Evolutionary conservation across 805 yeast species (phyloP).

Genomic region (Yamadazyma ubonensis): DNA sequence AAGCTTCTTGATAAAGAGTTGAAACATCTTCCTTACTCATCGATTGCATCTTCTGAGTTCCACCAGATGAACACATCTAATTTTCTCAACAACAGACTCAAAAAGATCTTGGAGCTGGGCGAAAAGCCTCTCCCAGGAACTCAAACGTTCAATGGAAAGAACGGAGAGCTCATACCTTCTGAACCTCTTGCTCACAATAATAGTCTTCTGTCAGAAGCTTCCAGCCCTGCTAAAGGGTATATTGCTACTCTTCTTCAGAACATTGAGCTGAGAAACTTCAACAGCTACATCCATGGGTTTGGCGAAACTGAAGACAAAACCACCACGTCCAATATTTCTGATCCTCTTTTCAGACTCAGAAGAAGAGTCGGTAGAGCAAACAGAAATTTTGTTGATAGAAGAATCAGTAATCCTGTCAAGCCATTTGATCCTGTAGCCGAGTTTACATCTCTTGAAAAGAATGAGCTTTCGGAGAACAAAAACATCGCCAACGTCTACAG

Average conservation of each 20-base stretch:
- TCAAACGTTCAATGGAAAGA: slow-evolving; percentile 47
- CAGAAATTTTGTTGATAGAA: slow-evolving; percentile 71
- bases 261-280: slow-evolving; percentile 39
- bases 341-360: slow-evolving; percentile 60
- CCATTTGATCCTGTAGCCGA: slow-evolving; percentile 24
- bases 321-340: slow-evolving; percentile 38
- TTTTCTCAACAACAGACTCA: slow-evolving; percentile 43
- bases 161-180: slow-evolving; percentile 50
- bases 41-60: slow-evolving; percentile 64
- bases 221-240: slow-evolving; percentile 28
- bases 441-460: too few relatives aligned
- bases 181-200: slow-evolving; percentile 50
- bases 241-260: slow-evolving; percentile 39
- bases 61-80: slow-evolving; percentile 65
- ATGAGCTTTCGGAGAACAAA: slow-evolving; percentile 11
- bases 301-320: slow-evolving; percentile 20
- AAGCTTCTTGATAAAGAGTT: slow-evolving; percentile 47
- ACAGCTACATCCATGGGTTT: slow-evolving; percentile 40
- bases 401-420: slow-evolving; percentile 31
- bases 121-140: slow-evolving; percentile 45
- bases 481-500: slow-evolving; percentile 42
- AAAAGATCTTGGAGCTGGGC: slow-evolving; percentile 45
- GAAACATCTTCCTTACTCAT: slow-evolving; percentile 73
- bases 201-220: slow-evolving; percentile 31
- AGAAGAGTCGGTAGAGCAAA: slow-evolving; percentile 75